Evolutionary conservation across 177 flowering plant genomes (phyloP).

Genomic region (Vitis hybrid): DNA sequence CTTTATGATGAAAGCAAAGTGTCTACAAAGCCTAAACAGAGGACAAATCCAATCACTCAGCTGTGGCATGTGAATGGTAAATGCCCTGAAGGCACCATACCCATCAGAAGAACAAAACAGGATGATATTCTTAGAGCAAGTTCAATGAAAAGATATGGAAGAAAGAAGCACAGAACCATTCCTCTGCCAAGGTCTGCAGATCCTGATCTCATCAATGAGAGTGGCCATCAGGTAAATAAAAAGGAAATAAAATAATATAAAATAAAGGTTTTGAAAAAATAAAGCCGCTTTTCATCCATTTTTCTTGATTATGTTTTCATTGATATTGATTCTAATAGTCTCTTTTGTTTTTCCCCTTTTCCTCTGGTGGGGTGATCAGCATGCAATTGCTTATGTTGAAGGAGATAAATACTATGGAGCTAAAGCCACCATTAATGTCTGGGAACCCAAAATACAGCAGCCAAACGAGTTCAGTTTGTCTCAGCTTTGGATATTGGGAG

Average conservation of each 20-base stretch:
- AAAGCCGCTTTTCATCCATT: too few relatives aligned
- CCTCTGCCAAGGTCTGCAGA: conserved; percentile 85
- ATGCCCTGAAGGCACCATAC: conserved; percentile 84
- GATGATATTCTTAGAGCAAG: conserved; percentile 92
- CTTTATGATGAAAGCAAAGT: conserved; percentile 64
- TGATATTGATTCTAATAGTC: neutral
- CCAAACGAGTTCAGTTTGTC: conserved; percentile 94
- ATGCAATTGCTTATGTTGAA: conserved; percentile 91
- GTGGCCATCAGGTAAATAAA: conserved; percentile 85
- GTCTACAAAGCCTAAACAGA: conserved; percentile 31
- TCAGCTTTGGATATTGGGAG: conserved; percentile 92
- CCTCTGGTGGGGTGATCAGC: conserved; percentile 40
- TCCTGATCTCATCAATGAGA: conserved; percentile 73
- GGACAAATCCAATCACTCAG: conserved; percentile 48
- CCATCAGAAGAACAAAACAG: conserved; percentile 78
- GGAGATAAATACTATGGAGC: conserved; percentile 91
- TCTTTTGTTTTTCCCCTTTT: neutral
- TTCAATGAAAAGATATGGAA: conserved; percentile 87
- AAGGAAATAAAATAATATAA: neutral
- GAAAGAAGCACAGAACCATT: conserved; percentile 70
- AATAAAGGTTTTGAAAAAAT: too few relatives aligned
- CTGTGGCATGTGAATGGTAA: conserved; percentile 81
- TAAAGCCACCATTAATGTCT: conserved; percentile 91
- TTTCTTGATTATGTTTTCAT: conserved; percentile 1
- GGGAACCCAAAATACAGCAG: conserved; percentile 90